Percentiles rank a stretch among this genome's conserved stretches.
These are phyloP conservation scores for Malus orientalis DNA, from an alignment of 306 rosid genomes.

Conservation along the genomic window DNA sequence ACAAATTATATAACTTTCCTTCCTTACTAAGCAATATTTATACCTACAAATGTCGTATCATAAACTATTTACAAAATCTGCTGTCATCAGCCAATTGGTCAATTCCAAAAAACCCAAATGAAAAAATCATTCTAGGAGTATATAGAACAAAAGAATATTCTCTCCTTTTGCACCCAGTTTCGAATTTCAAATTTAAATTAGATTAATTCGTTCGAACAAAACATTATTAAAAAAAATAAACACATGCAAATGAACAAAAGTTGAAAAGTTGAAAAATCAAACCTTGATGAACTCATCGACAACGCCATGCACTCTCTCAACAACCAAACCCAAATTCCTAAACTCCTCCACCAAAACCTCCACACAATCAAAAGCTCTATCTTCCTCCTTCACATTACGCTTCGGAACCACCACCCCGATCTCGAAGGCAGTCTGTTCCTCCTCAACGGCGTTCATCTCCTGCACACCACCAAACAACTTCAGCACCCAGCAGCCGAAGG, in stretches of 20 bases:
- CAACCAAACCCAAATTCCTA: slow-evolving; percentile 50
- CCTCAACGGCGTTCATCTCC: slow-evolving; percentile 39
- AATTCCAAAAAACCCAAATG: neutral
- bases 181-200: no score
- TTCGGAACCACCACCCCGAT: slow-evolving; percentile 79
- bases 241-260: neutral
- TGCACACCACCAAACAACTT: slow-evolving; percentile 9
- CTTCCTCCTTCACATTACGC: slow-evolving; percentile 32
- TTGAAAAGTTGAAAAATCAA: slow-evolving; percentile 13
- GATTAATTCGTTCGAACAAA: neutral
- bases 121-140: neutral
- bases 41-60: neutral
- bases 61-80: neutral
- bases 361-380: slow-evolving; percentile 38
- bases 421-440: slow-evolving; percentile 57
- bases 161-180: no score
- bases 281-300: slow-evolving; percentile 92
- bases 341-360: slow-evolving; percentile 53
- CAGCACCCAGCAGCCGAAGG: neutral
- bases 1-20: neutral
- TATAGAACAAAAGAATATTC: neutral
- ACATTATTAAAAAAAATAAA: neutral
- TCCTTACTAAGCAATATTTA: neutral
- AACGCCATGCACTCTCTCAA: slow-evolving; percentile 72
- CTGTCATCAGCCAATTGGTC: neutral